Base-by-base conservation (phyloP, 768 basidiomycete genomes). In the Suillus sp. region DNA sequence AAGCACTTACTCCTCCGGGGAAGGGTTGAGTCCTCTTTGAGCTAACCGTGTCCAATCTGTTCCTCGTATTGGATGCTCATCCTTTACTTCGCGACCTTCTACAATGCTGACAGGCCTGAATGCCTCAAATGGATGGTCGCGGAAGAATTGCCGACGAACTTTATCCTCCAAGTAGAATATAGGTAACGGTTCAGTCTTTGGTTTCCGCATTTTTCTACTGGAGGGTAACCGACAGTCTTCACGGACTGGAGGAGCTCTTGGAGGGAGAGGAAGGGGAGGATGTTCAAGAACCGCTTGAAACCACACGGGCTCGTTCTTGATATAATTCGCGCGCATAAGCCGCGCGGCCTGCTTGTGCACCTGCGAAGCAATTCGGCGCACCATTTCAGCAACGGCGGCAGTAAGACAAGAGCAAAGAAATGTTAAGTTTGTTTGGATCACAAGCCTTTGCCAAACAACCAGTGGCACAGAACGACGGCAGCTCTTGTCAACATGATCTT, bases 91-190 rank as follows among this genome's bases (percentile, higher is more conserved):
- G 22, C 79, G 86, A 18, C 81, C 82, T 77, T 99, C 97, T 0
- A 92, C 85, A 59, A 99, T 74, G 13, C 84, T 87, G 10, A 81
- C 80, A 2, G 94, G 87, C 48, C 96, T 83, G 76, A 96, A 92
- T 2, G 94, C 90, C 78, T 99, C 96, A 71, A 97, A 97, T 8
- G 97, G 95, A 74, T 97, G 96, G 79, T 99, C 97, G 47, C 82
- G 81, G 80, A 96, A 99, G 82, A 99, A 99, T 74, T 93, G 92
- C 61, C 86, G 82, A 40, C 97, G 87, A 63, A 99, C 79, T 65
- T 84, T 81, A 74, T 99, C 97, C 72, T 96, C 94, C 45, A 91
- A 63, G 72, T 95, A 97, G 60, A 81, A 80, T 58, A 99, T 83
- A 13, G 84, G 83, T 54, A 84, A 64, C 0, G 91, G 89, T 32